Conservation (phyloP, 108 stramenopile genomes). For the Nitzschia putrida region DNA sequence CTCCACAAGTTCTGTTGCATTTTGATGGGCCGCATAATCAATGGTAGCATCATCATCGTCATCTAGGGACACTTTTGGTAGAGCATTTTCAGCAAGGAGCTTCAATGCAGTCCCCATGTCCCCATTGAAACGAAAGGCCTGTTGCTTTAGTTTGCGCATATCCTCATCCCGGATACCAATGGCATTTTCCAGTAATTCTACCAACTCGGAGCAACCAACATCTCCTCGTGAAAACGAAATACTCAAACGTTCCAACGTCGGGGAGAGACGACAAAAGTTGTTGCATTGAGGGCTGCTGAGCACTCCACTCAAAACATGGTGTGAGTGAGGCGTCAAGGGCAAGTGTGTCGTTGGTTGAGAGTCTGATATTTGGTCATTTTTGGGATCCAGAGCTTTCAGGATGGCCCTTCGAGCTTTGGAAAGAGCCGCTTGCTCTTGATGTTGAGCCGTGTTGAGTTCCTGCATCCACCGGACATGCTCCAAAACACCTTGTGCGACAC, state of each 20-base stretch:
- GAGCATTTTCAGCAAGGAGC: constrained; percentile 69
- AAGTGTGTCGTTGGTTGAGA: constrained; percentile 10
- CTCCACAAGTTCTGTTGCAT: constrained; percentile 58
- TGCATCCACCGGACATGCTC: constrained; percentile 60
- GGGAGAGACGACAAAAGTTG: constrained; percentile 25
- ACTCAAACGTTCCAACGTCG: constrained; percentile 50
- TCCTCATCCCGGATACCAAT: constrained; percentile 49
- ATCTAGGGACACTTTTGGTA: constrained; percentile 33
- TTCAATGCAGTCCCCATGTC: constrained; percentile 87
- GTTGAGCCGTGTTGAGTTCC: constrained; percentile 55
- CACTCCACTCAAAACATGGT: constrained; percentile 19
- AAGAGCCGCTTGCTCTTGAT: constrained; percentile 59
- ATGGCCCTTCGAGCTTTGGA: constrained; percentile 35
- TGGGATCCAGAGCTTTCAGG: constrained; percentile 24
- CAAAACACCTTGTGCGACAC: constrained; percentile 66
- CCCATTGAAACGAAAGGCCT: constrained; percentile 86
- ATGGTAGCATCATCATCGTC: constrained; percentile 14
- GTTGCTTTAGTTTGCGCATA: constrained; percentile 69
- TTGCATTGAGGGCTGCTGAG: constrained; percentile 40
- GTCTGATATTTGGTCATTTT: background rate
- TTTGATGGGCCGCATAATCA: constrained; percentile 7
- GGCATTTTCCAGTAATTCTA: constrained; percentile 66
- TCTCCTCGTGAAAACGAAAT: constrained; percentile 47
- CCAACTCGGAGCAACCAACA: constrained; percentile 60
- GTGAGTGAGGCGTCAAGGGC: constrained; percentile 14